Evolutionary conservation across 306 rosid genomes (phyloP).

Genomic region (Coriaria nepalensis): DNA sequence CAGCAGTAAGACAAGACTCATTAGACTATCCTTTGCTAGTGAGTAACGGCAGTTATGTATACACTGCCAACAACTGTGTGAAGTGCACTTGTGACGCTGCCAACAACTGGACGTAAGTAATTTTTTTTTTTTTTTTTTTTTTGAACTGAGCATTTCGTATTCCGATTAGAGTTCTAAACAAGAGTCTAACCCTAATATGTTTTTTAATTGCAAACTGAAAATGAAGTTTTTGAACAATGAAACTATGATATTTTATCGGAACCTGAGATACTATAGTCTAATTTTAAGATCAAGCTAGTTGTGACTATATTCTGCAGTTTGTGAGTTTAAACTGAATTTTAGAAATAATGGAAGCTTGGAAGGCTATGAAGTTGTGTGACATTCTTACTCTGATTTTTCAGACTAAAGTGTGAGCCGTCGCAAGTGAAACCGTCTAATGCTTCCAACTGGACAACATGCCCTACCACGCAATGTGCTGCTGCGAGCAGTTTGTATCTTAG

Average conservation of each 20-base stretch:
- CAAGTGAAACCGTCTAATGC: constrained; percentile 16
- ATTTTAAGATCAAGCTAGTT: too few species aligned
- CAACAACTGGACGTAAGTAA: constrained; percentile 30
- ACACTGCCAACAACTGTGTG: constrained; percentile 58
- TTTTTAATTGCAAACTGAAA: too few species aligned
- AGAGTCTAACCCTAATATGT: too few species aligned
- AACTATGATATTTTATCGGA: too few species aligned
- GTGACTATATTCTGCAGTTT: too few species aligned
- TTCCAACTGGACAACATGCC: constrained; percentile 36
- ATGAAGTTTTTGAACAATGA: too few species aligned
- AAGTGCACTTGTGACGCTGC: constrained; percentile 44
- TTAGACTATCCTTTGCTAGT: constrained; percentile 47
- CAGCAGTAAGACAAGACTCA: constrained; percentile 27
- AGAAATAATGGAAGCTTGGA: background rate
- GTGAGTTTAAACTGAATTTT: too few species aligned
- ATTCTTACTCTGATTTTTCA: background rate
- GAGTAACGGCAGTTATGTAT: constrained; percentile 28
- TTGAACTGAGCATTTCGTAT: too few species aligned
- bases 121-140: background rate
- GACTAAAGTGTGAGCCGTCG: constrained; percentile 61
- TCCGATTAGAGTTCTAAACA: too few species aligned
- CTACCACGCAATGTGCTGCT: constrained; percentile 29
- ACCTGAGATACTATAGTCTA: too few species aligned
- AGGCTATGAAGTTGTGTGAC: background rate
- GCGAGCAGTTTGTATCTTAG: constrained; percentile 22